Percentiles rank a stretch among this genome's conserved stretches.
Evolutionary conservation across 345 rosid species (phyloP).

Genomic region (Stellera chamaejasme): DNA sequence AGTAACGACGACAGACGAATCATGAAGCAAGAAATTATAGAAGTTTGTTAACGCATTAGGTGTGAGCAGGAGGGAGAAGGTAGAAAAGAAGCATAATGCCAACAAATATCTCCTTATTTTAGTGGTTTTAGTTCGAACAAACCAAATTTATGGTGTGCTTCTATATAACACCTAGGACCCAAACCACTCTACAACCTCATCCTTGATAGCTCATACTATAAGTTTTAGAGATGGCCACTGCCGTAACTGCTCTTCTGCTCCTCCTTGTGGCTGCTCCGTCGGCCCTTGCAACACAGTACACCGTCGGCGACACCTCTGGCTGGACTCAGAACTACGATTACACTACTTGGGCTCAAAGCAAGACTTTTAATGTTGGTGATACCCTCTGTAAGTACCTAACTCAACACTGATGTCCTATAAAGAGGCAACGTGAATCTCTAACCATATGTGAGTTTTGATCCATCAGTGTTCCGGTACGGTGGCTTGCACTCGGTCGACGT

Average conservation of each 20-base stretch:
- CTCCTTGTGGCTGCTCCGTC: constrained; percentile 22
- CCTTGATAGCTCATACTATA: no score
- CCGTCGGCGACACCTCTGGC: constrained; percentile 7
- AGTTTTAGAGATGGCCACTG: not conserved
- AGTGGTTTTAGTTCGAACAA: no score
- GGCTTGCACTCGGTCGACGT: constrained; percentile 15
- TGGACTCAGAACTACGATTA: constrained; percentile 18
- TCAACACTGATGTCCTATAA: not conserved
- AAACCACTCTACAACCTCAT: no score
- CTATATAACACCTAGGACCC: no score
- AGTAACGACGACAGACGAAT: no score
- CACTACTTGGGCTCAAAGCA: constrained; percentile 15
- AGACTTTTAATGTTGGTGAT: constrained; percentile 30
- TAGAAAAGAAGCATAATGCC: no score
- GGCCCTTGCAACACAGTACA: constrained; percentile 14
- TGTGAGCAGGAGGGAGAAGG: no score
- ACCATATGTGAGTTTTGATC: not conserved
- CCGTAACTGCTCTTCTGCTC: constrained; percentile 12
- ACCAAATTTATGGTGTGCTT: no score
- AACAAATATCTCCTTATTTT: no score
- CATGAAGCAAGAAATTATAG: no score
- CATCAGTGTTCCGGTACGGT: constrained; percentile 20
- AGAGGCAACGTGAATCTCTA: no score
- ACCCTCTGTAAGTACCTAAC: constrained; percentile 11
- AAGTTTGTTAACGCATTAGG: no score